Base-by-base conservation (phyloP, 257 asterid species). In the Fraxinus anomala region DNA sequence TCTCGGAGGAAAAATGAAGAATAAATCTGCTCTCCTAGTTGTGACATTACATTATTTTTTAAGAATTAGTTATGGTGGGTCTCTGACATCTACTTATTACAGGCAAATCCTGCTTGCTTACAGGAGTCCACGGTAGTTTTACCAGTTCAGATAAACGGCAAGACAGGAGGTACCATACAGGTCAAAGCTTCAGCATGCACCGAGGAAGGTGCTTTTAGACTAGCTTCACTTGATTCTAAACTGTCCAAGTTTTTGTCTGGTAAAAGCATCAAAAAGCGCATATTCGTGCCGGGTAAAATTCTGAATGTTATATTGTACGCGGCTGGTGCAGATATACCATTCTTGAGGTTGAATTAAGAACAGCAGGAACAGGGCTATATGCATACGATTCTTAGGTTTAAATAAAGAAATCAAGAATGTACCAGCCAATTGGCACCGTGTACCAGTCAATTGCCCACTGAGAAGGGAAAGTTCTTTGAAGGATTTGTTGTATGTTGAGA, bases 131-230 rank as follows among this genome's bases (percentile, higher is more conserved):
- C 81, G 0, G 82, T 91, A 28, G 88, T 88, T 73, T 85, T 95
- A 63, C 97, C 98, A 0, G 96, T 93, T 73, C 99, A 92, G 87
- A 87, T 95, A 76, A 95, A 95, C 4, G 99, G 99, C 75, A 95
- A 95, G 90, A 95, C 97, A 17, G 86, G 98, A 83, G 97, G 99
- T 73, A 93, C 98, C 59, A 79, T 95, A 84, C 89, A 91, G 81
- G 94, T 93, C 1, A 91, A 93, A 69, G 90, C 89, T 26, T 26
- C 28, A 83, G 76, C 90, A 63, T 95, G 97, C 83, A 83, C 89
- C 0, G 98, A 93, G 87, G 98, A 92, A 51, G 93, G 90, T 68
- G 98, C 97, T 28, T 86, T 91, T 77, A 47, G 68, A 67, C 86
- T 88, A 39, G 98, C 99, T 86, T 88, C 91, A 26, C 19, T 37